Evolutionary conservation across 768 basidiomycete species (phyloP).

Genomic region (Amanita exitialis): DNA sequence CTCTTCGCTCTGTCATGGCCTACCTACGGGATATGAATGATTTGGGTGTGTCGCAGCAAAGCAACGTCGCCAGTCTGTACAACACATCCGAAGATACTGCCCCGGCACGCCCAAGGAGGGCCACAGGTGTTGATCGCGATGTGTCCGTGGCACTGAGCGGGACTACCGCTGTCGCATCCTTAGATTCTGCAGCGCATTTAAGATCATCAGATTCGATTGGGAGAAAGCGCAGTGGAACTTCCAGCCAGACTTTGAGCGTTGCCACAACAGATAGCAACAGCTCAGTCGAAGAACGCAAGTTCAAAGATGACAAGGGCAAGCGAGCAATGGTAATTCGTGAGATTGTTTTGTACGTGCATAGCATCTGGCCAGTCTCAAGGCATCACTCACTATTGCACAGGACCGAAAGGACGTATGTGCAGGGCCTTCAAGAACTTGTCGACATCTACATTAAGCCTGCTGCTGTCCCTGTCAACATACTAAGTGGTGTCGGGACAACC

Average conservation of each 20-base stretch:
- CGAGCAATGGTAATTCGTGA: slow-evolving; percentile 80
- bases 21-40: slow-evolving; percentile 96
- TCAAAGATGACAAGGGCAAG: slow-evolving; percentile 85
- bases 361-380: slow-evolving; percentile 1
- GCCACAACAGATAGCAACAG: slow-evolving; percentile 68
- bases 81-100: slow-evolving; percentile 37
- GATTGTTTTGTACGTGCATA: slow-evolving; percentile 70
- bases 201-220: slow-evolving; percentile 57
- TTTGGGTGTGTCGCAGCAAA: slow-evolving; percentile 62
- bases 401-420: slow-evolving; percentile 92
- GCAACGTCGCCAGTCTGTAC: slow-evolving; percentile 47
- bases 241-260: slow-evolving; percentile 62
- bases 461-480: slow-evolving; percentile 54
- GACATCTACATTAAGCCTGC: slow-evolving; percentile 93
- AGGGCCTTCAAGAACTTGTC: slow-evolving; percentile 86
- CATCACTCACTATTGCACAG: slow-evolving; percentile 24
- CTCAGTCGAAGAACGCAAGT: slow-evolving; percentile 74
- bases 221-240: slow-evolving; percentile 47
- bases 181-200: slow-evolving; percentile 43
- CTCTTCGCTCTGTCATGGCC: slow-evolving; percentile 87
- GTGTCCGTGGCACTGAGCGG: slow-evolving; percentile 43
- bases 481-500: slow-evolving; percentile 58
- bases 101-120: slow-evolving; percentile 46
- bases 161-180: slow-evolving; percentile 27
- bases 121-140: slow-evolving; percentile 59